Base-by-base conservation (phyloP, 164 flowering plant genomes). In the Nelumbo lutea region DNA sequence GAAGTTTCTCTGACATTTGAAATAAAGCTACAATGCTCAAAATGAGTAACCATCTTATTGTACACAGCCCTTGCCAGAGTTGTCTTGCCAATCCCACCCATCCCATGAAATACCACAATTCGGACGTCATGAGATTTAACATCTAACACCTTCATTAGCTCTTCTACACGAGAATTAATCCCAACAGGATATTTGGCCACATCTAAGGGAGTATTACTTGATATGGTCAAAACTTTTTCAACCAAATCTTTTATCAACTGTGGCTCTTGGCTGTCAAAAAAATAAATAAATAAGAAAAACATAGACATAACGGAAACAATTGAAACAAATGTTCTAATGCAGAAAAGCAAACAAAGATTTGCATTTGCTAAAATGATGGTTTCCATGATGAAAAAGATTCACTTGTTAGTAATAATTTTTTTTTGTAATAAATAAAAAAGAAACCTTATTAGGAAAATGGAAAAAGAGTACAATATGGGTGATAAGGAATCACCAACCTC, bases 81-180 rank as follows among this genome's bases (percentile, higher is more conserved):
- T 15, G 80, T 80, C 65, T 77, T 77, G 8, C 83, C 77, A 14
- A 77, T 53, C 0, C 83, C 83, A 13, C 74, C 77, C 72, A 76
- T 75, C 0, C 83, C 80, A 64, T 60, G 62, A 51, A 80, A 62
- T 41, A 73, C 80, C 13, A 73, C 11, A 1, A 62, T 42, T 2
- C 59, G 68, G 39, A 71, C 66, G 52, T 78, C 75, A 59, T 62
- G 11, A 0, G 60, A 40, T 1, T 40, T 58, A 41, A 42, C 42
- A 38, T 59, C 58, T 15, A 74, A 38, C 55, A 66, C 50, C 3
- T 3, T 40, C 47, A 43, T 56, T 3, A 51, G 11, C 6, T 27
- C 4, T 6, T 57, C 53, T 2, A 64, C 64, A 4, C 57, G 58
- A 40, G n/a, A 46, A 45, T 73, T 42, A 13, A 69, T 15, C 41